Evolutionary conservation across 164 flowering plant genomes (phyloP), one percentile per base, ranked within the genome.

Genomic region (Liriodendron chinense): DNA sequence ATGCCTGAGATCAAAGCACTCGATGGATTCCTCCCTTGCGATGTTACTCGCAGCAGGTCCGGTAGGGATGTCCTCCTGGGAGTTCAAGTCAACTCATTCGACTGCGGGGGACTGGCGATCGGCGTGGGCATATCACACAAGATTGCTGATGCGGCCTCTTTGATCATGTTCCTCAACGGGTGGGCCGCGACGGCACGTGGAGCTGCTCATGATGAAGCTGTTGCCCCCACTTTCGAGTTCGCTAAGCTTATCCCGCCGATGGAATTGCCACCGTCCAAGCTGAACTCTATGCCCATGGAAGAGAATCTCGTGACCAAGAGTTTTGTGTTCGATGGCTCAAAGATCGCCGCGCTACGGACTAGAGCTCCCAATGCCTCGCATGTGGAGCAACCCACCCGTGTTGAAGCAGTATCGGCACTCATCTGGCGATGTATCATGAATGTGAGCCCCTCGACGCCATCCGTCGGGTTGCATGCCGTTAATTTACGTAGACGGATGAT

Each of bases 41-140:
- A 75, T 13, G 25, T 65, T 1, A 7, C 34, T 1, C 1, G 59
- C 22, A 21, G 56, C 23, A 43, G 68, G 13, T 18, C 49, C 14
- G 64, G 70, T 2, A 13, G 68, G 72, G 28, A 65, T 34, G 14
- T 47, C 43, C 14, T 79, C n/a, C 71, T 81, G 1, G 79, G 75
- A 21, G 34, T 87, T 23, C 89, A 89, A 83, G 78, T 72, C 3
- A 89, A 69, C 73, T 28, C 68, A 0, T 87, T 90, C 59, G 76
- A 76, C 2, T 87, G 91, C 57, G 91, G 92, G 10, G 92, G 90
- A 8, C 76, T 87, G 5, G 88, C 89, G 12, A 72, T 90, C 25
- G 89, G 88, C 4, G 14, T 86, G 8, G 82, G 89, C 75, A 63
- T 85, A 21, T 81, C 83, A 2, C 94, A 90, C 59, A 82, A 74